Evolutionary conservation across 805 yeast species (phyloP).

Genomic region (Starmerella gropengiesseri): DNA sequence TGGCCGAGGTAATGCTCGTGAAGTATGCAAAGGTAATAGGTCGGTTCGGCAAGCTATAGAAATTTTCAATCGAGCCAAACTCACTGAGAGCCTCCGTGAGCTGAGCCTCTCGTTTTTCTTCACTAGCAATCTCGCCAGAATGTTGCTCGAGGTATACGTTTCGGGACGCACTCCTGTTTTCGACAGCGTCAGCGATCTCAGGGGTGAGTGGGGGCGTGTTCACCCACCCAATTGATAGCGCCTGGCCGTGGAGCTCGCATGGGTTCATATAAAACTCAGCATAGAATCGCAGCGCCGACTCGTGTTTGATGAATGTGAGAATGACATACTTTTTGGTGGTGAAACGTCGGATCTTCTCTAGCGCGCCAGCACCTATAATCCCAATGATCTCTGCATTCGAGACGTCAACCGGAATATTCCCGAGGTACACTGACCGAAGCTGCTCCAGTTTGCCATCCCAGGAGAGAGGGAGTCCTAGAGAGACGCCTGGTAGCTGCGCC

Average conservation of each 20-base stretch:
- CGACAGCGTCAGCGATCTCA: constrained; percentile 62
- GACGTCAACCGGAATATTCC: constrained; percentile 74
- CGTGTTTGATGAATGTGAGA: constrained; percentile 75
- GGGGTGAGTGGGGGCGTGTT: constrained; percentile 65
- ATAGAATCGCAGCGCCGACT: constrained; percentile 80
- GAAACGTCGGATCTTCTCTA: constrained; percentile 6
- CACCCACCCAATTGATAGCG: constrained; percentile 89
- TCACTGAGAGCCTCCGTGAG: constrained; percentile 48
- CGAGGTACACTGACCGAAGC: constrained; percentile 74
- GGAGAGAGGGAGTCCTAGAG: background rate
- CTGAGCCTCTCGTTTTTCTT: background rate
- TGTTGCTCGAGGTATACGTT: constrained; percentile 72
- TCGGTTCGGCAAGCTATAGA: constrained; percentile 72
- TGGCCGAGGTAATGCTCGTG: constrained; percentile 66
- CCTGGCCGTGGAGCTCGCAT: constrained; percentile 67
- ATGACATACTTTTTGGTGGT: constrained; percentile 3
- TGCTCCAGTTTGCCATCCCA: background rate
- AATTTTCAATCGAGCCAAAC: constrained; percentile 92
- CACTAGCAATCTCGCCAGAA: background rate
- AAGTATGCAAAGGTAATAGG: constrained; percentile 87
- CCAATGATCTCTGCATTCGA: constrained; percentile 68
- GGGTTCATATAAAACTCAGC: constrained; percentile 84
- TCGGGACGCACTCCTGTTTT: constrained; percentile 72
- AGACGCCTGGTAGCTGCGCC: background rate
- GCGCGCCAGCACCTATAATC: constrained; percentile 50